These are phyloP conservation scores for Aspergillus pseudotamarii DNA, from an alignment of 2,329 filamentous ascomycete species.

Conservation along the genomic window DNA sequence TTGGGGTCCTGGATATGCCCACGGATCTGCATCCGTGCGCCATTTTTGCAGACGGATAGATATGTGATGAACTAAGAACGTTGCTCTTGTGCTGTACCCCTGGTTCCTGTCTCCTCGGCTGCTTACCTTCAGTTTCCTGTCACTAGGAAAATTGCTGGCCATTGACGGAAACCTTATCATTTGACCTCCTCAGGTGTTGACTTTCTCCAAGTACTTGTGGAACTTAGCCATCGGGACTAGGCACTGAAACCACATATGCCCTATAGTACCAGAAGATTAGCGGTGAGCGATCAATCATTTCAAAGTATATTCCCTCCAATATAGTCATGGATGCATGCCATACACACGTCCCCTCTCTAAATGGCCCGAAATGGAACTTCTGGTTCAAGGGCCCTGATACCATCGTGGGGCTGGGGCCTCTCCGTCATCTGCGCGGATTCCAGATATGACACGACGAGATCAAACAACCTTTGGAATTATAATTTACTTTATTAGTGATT, in stretches of 20 bases:
- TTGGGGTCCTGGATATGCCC: not conserved
- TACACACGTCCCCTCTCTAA: not conserved
- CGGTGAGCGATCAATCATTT: not conserved
- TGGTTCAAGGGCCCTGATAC: not conserved
- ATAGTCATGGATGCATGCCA: not conserved
- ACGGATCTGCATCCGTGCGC: not conserved
- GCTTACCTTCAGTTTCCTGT: not conserved
- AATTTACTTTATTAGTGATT: no score
- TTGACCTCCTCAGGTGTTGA: not conserved
- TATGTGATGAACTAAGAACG: not conserved
- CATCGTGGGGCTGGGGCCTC: not conserved
- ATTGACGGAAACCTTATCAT: not conserved
- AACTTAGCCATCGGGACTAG: not conserved
- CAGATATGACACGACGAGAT: not conserved
- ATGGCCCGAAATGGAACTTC: not conserved
- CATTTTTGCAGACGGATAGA: not conserved
- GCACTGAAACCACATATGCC: not conserved
- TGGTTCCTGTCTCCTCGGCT: not conserved
- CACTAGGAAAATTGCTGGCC: not conserved
- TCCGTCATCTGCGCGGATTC: not conserved
- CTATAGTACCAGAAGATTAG: not conserved
- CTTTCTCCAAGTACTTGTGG: not conserved
- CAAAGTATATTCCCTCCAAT: not conserved
- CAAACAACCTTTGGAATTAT: not conserved
- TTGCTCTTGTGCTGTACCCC: not conserved